phyloP scores from a whole-genome alignment of 2,329 filamentous ascomycete genomes.

The Trichoderma atroviride region DNA sequence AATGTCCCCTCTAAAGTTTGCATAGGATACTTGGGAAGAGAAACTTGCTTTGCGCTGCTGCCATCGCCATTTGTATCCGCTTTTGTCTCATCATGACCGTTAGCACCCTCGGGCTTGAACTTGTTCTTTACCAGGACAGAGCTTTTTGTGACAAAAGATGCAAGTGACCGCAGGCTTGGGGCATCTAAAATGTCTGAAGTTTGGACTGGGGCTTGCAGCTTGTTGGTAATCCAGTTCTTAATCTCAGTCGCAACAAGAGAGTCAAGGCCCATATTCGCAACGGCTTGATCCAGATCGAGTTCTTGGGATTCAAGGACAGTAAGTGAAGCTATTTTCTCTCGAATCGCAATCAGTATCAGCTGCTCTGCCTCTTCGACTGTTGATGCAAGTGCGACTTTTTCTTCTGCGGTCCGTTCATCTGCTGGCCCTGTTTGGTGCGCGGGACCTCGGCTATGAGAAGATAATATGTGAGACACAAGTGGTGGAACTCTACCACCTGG shows the following conservation, averaged over 20 bases:
- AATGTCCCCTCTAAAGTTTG: neutral
- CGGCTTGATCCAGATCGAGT: neutral
- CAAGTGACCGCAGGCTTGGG: neutral
- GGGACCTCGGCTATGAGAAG: neutral
- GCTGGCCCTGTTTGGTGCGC: neutral
- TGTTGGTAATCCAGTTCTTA: constrained; percentile 36
- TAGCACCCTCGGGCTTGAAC: neutral
- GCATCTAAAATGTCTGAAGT: constrained; percentile 18
- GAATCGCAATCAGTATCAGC: neutral
- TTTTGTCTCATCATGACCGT: neutral
- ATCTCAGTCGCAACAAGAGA: constrained; percentile 40
- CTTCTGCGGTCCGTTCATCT: neutral
- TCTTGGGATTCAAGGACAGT: neutral
- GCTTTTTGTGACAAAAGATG: constrained; percentile 7
- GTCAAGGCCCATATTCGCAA: constrained; percentile 31
- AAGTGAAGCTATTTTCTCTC: constrained; percentile 8
- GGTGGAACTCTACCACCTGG: constrained; percentile 4
- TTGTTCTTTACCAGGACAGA: constrained; percentile 7
- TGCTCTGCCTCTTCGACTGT: neutral
- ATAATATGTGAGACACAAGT: constrained; percentile 4
- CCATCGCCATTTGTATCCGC: neutral
- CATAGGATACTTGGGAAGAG: constrained; percentile 16
- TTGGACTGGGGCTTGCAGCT: constrained; percentile 29
- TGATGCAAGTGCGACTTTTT: constrained; percentile 1
- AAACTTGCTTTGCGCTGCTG: neutral